Percentiles rank a stretch among this genome's conserved stretches.
Evolutionary conservation across 306 rosid genomes (phyloP).

Genomic region (Trifolium repens): DNA sequence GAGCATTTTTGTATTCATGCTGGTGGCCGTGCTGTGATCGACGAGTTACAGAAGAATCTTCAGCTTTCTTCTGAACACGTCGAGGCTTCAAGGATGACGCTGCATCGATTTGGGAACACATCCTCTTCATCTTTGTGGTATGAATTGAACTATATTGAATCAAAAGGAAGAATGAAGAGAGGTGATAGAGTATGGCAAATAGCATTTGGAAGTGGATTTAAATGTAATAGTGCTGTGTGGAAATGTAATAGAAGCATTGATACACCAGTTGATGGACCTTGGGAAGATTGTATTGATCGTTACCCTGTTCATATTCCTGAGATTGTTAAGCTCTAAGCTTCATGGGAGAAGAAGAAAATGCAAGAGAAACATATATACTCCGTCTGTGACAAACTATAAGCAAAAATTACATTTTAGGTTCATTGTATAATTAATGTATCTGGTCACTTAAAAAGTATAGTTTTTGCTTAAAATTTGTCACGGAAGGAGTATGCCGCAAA

Average conservation of each 20-base stretch:
- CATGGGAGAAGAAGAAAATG: not conserved
- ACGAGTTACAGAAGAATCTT: conserved; percentile 81
- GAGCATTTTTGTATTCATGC: conserved; percentile 59
- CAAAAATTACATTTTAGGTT: too few species aligned
- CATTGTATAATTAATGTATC: too few species aligned
- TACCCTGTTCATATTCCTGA: conserved; percentile 92
- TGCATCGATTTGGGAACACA: conserved; percentile 87
- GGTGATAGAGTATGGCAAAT: conserved; percentile 89
- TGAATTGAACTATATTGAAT: conserved; percentile 69
- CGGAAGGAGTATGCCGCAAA: not conserved
- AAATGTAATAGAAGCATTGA: conserved; percentile 67
- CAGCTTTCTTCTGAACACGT: conserved; percentile 81
- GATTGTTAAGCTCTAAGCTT: conserved; percentile 62
- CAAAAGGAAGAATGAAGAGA: conserved; percentile 78
- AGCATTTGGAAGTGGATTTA: conserved; percentile 60
- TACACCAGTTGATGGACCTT: conserved; percentile 61
- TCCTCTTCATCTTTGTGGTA: conserved; percentile 91
- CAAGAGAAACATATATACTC: too few species aligned
- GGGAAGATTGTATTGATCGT: conserved; percentile 76
- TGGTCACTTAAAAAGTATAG: too few species aligned
- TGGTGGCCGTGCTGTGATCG: conserved; percentile 76
- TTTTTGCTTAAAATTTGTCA: too few species aligned
- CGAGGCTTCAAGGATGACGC: conserved; percentile 86
- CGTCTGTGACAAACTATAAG: too few species aligned
- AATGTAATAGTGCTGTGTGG: conserved; percentile 84